Evolutionary conservation across 2,329 filamentous ascomycete species (phyloP), one percentile per base, ranked within the genome.

Genomic region (Penicillium sclerotiorum): DNA sequence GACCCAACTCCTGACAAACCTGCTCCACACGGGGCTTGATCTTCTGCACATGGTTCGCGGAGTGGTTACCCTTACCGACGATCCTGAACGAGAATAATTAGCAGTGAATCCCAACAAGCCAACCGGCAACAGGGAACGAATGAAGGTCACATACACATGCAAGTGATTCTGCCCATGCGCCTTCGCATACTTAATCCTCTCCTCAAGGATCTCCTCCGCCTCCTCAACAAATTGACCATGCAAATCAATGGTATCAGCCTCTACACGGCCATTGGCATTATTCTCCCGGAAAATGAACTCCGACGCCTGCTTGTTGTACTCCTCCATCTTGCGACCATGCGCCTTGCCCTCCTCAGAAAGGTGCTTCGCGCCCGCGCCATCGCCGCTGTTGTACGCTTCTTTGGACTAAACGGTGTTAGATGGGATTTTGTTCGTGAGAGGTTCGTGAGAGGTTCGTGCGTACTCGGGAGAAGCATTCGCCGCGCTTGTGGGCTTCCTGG

Each of bases 251-350:
- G 88, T 90, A 72, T 97, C 93, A 33, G 78, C 78, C 13, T 83
- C 80, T 8, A 95, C 87, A 53, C 87, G 84, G 15, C 84, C 89
- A 2, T 78, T 71, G 17, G 89, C 86, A 69, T 97, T 97, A 77
- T 96, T 96, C 75, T 93, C 90, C 33, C 91, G 87, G 77, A 99
- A 96, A 68, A 97, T 97, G 72, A 83, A 95, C 51, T 96, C 89
- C 52, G 89, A 90, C 1, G 94, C 94, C 72, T 96, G 90, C 58
- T 83, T 85, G 78, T 96, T 96, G 76, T 91, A 95, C 52, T 87
- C 79, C 59, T 95, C 90, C 84, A 95, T 94, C 68, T 87, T 83
- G 50, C 84, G 83, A 35, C 87, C 91, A 71, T 97, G 92, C 37
- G 77, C 73, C 74, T 97, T 96, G 66, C 89, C 90, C 72, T 95